Evolutionary conservation across 306 rosid genomes (phyloP), one percentile per base, ranked within the genome.

Genomic region (Boehmeria nivea): DNA sequence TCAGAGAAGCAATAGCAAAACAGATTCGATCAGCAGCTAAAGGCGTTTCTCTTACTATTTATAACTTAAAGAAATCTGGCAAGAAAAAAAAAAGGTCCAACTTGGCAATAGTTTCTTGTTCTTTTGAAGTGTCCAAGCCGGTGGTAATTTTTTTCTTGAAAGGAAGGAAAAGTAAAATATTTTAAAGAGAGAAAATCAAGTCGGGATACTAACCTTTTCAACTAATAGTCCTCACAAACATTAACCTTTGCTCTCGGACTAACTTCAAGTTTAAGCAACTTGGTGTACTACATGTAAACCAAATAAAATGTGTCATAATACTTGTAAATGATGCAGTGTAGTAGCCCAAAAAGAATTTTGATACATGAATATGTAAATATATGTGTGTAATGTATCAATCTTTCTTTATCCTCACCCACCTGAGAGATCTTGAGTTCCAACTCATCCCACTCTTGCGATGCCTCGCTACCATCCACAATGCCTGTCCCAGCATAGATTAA

Each of bases 401-500:
- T 31, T 26, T 25, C 38, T 36, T 5, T 20, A 19, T 59, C 54
- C 15, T 72, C 18, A 84, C 98, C 91, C 18, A 84, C 98, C 91
- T 84, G 96, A 65, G 94, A 84, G 74, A 83, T 79, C 79, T 91
- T 87, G 70, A 91, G 88, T 61, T 82, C 98, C 66, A 91, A 72
- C 74, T 87, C 99, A 54, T 87, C 85, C 99, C 99, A 91, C 74
- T 91, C 99, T 21, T 66, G 72, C 38, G 80, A 82, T 43, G 95
- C 80, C 77, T 62, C 68, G 71, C 99, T 91, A 57, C 99, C 99
- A 78, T 83, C 76, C 54, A 91, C 99, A 59, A 91, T 88, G 28
- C 99, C 96, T 26, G 99, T 84, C 69, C 99, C 99, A 55, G 99
- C 96, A 70, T 82, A 91, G 60, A 91, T 75, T 63, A 81, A 49